phyloP scores from a whole-genome alignment of 2,329 filamentous ascomycete species.

The Zymoseptoria crescenta region DNA sequence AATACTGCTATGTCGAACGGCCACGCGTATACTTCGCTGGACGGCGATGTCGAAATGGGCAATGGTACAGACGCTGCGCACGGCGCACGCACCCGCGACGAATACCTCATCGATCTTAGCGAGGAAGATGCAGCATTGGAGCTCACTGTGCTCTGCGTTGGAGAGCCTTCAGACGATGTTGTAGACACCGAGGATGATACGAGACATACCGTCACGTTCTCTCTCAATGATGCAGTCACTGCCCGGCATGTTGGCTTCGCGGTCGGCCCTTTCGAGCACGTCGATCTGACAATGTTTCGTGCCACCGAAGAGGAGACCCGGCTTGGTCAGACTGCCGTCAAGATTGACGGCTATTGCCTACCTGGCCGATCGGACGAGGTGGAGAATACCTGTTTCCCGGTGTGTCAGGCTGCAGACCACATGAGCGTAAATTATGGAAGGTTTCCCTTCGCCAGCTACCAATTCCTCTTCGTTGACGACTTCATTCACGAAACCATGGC shows the following conservation, averaged over 20 bases:
- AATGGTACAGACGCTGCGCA: conserved; percentile 23
- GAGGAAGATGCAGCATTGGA: conserved; percentile 84
- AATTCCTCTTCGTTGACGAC: conserved; percentile 90
- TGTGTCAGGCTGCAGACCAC: conserved; percentile 83
- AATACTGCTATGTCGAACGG: conserved; percentile 20
- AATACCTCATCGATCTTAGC: conserved; percentile 39
- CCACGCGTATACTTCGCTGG: conserved; percentile 30
- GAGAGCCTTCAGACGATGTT: conserved; percentile 74
- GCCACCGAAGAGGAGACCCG: conserved; percentile 88
- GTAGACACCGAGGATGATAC: conserved; percentile 67
- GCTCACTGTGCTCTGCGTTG: conserved; percentile 84
- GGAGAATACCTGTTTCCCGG: conserved; percentile 74
- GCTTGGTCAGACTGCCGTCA: conserved; percentile 77
- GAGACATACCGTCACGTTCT: conserved; percentile 84
- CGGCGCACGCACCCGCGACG: conserved; percentile 28
- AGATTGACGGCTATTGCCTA: conserved; percentile 84
- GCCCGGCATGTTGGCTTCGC: conserved; percentile 90
- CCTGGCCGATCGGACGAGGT: conserved; percentile 76
- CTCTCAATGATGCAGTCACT: conserved; percentile 64
- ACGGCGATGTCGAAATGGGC: conserved; percentile 33
- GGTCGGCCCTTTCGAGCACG: conserved; percentile 87
- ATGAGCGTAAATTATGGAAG: conserved; percentile 82
- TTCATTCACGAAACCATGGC: conserved; percentile 66
- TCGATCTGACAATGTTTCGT: conserved; percentile 74
- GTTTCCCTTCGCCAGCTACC: conserved; percentile 88